phyloP scores from a whole-genome alignment of 192 early-diverging fungal genomes.

The Ambispora gerdemannii region DNA sequence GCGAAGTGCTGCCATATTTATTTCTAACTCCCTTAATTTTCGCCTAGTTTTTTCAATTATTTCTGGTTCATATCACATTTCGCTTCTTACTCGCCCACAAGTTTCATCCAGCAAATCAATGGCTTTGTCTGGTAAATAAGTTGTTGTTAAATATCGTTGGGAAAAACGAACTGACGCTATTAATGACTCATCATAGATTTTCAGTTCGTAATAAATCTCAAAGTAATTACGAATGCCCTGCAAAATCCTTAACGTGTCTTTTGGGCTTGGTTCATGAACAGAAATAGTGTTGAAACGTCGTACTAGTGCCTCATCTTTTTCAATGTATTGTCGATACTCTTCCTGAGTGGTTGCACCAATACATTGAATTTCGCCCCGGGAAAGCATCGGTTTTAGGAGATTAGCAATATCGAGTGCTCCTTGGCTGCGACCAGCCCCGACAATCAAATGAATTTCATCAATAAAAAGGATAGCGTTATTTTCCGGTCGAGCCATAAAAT shows the following conservation, averaged over 20 bases:
- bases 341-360: constrained; percentile 78
- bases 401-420: constrained; percentile 79
- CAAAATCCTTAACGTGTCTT: constrained; percentile 73
- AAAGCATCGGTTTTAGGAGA: constrained; percentile 76
- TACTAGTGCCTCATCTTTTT: constrained; percentile 75
- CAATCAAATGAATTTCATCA: constrained; percentile 74
- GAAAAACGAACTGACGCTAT: constrained; percentile 68
- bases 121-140: constrained; percentile 77
- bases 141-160: constrained; percentile 70
- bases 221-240: constrained; percentile 75
- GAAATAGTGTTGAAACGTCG: constrained; percentile 76
- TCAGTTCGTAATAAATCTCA: constrained; percentile 77
- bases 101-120: constrained; percentile 83
- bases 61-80: constrained; percentile 80
- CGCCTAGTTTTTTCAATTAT: constrained; percentile 70
- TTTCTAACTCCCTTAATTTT: too few relatives aligned
- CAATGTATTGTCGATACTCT: constrained; percentile 72
- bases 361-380: constrained; percentile 69
- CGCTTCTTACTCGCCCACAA: constrained; percentile 70
- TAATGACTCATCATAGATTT: constrained; percentile 69
- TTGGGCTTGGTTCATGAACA: constrained; percentile 66
- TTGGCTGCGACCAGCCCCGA: constrained; percentile 73
- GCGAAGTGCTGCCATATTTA: too few relatives aligned
- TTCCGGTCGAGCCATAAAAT: too few relatives aligned
- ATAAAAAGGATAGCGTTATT: constrained; percentile 78